Base-by-base conservation (phyloP, 768 basidiomycete species). In the Panaeolus cyanescens region DNA sequence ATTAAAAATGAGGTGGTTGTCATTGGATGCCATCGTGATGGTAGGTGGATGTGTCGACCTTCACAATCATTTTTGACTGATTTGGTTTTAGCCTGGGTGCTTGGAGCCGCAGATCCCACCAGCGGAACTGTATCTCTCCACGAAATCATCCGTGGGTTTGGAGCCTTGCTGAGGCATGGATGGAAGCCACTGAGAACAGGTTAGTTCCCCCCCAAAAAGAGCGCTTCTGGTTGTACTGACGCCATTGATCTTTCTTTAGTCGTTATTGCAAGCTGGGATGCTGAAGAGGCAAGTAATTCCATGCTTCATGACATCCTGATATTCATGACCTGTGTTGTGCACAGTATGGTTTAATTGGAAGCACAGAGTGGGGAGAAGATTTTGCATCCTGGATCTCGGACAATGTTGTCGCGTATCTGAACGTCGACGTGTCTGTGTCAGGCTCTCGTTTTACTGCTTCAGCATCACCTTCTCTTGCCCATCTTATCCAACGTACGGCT, bases 341-440 rank as follows among this genome's bases (percentile, higher is more conserved):
- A 25, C 40, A 83, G 80, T 81, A 81, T 54, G 92, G 91, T 30
- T 81, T 95, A 36, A 71, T 93, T 36, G 96, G 96, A 25, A 91
- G 89, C 68, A 96, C 93, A 3, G 96, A 98, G 74, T 96, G 90
- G 85, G 94, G 89, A 2, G 96, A 98, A 72, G 96, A 98, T 70
- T 99, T 96, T 68, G 70, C 86, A 0, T 80, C 85, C 10, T 96
- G 91, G 87, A 85, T 98, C 37, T 80, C 84, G 37, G 79, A 89
- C 34, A 84, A 96, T 63, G 91, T 89, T 40, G 94, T 93, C 15
- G 84, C 92, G 13, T 99, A 98, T 70, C 76, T 97, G 59, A 97
- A 97, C 69, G 80, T 95, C 28, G 91, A 93, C 66, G 80, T 82
- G 6, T 86, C 91, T 2, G 87, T 87, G 5, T 69, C 80, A 4